These are phyloP conservation scores for Trichosporon sp. DNA, from an alignment of 1,284 basidiomycete species.

Conservation along the genomic window DNA sequence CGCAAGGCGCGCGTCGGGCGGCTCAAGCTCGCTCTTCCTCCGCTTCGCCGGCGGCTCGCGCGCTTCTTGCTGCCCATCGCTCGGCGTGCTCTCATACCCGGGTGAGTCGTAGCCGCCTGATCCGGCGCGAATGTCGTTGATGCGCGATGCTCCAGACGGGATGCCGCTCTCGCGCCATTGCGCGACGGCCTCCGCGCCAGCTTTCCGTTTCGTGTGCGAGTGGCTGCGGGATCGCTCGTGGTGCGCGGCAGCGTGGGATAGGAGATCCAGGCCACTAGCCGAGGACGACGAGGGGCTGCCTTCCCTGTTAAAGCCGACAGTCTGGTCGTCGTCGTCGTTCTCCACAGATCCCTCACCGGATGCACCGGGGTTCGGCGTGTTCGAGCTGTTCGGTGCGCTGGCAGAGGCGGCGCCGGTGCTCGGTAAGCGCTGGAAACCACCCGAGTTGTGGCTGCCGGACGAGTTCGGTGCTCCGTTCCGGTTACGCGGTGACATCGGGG, in stretches of 20 bases:
- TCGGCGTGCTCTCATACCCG: slow-evolving; percentile 22
- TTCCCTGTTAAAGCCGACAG: slow-evolving; percentile 35
- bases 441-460: slow-evolving; percentile 5
- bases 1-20: slow-evolving; percentile 10
- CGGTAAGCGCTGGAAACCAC: neutral
- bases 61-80: slow-evolving; percentile 10
- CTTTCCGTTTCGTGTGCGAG: slow-evolving; percentile 39
- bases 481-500: slow-evolving; percentile 22
- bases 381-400: neutral
- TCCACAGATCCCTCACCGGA: slow-evolving; percentile 26
- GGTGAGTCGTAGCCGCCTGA: slow-evolving; percentile 15
- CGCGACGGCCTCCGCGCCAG: slow-evolving; percentile 43
- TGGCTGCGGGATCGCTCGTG: slow-evolving; percentile 17
- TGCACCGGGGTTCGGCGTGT: slow-evolving; percentile 9
- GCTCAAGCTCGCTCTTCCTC: slow-evolving; percentile 29
- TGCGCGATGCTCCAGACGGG: slow-evolving; percentile 24
- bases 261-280: slow-evolving; percentile 37
- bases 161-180: slow-evolving; percentile 43
- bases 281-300: slow-evolving; percentile 40
- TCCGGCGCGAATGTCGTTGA: slow-evolving; percentile 7
- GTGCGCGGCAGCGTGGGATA: slow-evolving; percentile 34
- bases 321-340: slow-evolving; percentile 43
- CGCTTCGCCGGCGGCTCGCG: slow-evolving; percentile 35
- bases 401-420: neutral
- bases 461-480: slow-evolving; percentile 11